These are phyloP conservation scores for Teratosphaeria pseudoeucalypti DNA, from an alignment of 2,329 filamentous ascomycete species.

Conservation along the genomic window DNA sequence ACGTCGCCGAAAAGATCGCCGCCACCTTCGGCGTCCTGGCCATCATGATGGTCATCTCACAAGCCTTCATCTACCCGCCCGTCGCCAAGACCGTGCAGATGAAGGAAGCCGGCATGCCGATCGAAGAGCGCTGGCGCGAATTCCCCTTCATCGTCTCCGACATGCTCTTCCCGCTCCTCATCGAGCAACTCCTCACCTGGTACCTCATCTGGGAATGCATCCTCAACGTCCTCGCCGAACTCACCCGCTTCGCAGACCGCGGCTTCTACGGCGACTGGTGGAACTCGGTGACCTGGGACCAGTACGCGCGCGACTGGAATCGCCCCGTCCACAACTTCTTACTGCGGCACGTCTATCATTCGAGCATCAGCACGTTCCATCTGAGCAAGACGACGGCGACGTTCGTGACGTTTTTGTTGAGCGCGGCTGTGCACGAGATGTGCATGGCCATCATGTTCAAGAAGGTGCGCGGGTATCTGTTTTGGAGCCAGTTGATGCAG, in stretches of 20 bases:
- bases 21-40: slow-evolving; percentile 64
- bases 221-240: slow-evolving; percentile 64
- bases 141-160: slow-evolving; percentile 70
- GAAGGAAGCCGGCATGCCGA: slow-evolving; percentile 55
- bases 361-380: slow-evolving; percentile 61
- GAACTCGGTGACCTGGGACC: slow-evolving; percentile 54
- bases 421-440: slow-evolving; percentile 61
- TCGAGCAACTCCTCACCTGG: slow-evolving; percentile 68
- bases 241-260: slow-evolving; percentile 67
- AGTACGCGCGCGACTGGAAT: slow-evolving; percentile 75
- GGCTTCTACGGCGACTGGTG: slow-evolving; percentile 52
- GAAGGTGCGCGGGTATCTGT: slow-evolving; percentile 63
- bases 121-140: slow-evolving; percentile 50
- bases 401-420: slow-evolving; percentile 64
- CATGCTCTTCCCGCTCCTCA: slow-evolving; percentile 66
- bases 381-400: slow-evolving; percentile 62
- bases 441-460: slow-evolving; percentile 75
- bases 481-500: slow-evolving; percentile 65
- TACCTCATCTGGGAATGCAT: slow-evolving; percentile 65
- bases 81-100: slow-evolving; percentile 56
- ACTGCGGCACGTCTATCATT: slow-evolving; percentile 69
- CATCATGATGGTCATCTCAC: slow-evolving; percentile 69
- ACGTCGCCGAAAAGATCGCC: slow-evolving; percentile 60
- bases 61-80: slow-evolving; percentile 67
- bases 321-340: slow-evolving; percentile 70